phyloP scores from a whole-genome alignment of 1,139 yeast genomes.

The Pichia sp. region DNA sequence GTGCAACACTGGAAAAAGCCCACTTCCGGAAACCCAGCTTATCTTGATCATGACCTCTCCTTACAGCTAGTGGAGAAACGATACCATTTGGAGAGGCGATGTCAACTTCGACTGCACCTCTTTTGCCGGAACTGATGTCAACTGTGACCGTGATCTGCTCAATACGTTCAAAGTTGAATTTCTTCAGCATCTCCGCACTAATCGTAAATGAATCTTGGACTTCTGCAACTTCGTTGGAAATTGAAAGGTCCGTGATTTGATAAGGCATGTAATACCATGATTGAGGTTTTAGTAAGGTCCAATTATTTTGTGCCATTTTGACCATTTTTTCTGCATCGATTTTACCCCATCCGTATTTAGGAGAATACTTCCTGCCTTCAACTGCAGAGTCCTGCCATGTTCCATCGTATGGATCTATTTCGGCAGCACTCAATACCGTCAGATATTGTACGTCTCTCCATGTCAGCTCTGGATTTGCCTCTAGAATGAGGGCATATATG shows the following conservation, averaged over 20 bases:
- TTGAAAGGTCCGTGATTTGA: constrained; percentile 29
- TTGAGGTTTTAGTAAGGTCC: constrained; percentile 88
- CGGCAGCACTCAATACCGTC: constrained; percentile 67
- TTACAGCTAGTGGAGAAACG: constrained; percentile 69
- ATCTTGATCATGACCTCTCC: constrained; percentile 55
- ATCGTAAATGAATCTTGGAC: constrained; percentile 40
- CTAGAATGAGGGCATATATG: constrained; percentile 72
- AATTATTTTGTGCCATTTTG: constrained; percentile 57
- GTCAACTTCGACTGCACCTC: constrained; percentile 69
- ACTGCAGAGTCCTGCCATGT: constrained; percentile 62
- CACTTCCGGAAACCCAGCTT: constrained; percentile 65
- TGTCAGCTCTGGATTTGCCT: constrained; percentile 78
- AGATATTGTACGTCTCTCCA: constrained; percentile 97
- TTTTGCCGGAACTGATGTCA: constrained; percentile 54
- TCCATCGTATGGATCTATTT: constrained; percentile 62
- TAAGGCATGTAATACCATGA: constrained; percentile 65
- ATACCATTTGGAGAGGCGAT: constrained; percentile 75
- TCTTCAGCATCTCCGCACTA: constrained; percentile 44
- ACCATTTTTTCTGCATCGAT: constrained; percentile 79
- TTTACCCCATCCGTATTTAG: constrained; percentile 89
- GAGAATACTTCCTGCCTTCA: constrained; percentile 64
- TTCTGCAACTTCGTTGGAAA: constrained; percentile 24
- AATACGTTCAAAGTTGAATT: constrained; percentile 59
- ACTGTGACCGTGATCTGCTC: constrained; percentile 88
- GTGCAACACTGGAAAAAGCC: constrained; percentile 98